phyloP scores from a whole-genome alignment of 1,139 yeast genomes.

The Pneumocystis murina region DNA sequence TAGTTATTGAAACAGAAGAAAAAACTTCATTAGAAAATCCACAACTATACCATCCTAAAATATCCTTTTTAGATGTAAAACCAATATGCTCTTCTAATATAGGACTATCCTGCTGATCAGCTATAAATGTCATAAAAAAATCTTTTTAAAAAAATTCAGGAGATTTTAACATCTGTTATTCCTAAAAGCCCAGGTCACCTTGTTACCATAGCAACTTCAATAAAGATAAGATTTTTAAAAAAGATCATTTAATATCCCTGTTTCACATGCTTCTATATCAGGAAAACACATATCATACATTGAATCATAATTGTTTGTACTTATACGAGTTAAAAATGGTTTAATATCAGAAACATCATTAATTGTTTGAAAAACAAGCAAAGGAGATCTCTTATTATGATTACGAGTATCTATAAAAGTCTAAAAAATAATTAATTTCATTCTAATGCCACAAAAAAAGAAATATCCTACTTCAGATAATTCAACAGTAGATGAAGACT shows the following conservation, averaged over 20 bases:
- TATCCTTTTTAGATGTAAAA: background rate
- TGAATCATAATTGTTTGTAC: conserved; percentile 60
- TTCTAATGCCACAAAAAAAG: background rate
- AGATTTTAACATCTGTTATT: background rate
- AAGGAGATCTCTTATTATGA: conserved; percentile 9
- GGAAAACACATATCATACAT: conserved; percentile 41
- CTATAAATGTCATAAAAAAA: background rate
- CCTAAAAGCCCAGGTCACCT: background rate
- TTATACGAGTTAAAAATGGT: conserved; percentile 54
- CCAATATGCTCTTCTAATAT: background rate
- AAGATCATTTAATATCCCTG: conserved; percentile 44
- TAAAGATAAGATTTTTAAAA: conserved; percentile 18
- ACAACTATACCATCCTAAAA: conserved; percentile 1
- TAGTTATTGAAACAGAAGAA: background rate
- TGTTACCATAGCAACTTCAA: background rate
- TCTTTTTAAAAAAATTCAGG: background rate
- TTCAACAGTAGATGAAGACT: conserved; percentile 3
- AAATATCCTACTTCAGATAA: background rate
- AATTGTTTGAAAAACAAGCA: conserved; percentile 23
- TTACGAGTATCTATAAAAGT: conserved; percentile 4
- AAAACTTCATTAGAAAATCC: conserved; percentile 1
- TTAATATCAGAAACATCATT: conserved; percentile 39
- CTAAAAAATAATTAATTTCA: background rate
- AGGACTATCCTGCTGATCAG: too few species aligned
- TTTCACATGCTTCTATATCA: conserved; percentile 37